Base-by-base conservation (phyloP, 306 rosid genomes). In the Acmispon strigosus region DNA sequence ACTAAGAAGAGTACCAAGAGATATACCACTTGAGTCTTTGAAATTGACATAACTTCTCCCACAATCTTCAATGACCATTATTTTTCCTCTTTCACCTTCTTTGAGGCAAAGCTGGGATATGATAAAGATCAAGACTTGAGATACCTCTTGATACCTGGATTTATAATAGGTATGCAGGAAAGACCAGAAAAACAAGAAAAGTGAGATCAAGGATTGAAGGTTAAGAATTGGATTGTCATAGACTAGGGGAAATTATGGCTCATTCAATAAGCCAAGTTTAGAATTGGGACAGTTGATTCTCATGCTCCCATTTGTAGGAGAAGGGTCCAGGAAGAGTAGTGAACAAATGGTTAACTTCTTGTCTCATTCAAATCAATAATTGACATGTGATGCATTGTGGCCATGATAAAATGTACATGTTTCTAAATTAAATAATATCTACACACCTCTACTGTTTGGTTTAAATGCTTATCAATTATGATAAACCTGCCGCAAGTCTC, bases 21-120 rank as follows among this genome's bases (percentile, higher is more conserved):
- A 11, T 61, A 77, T 66, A 72, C n/a, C 52, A 62, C 49, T 80
- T 85, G 75, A 49, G 39, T 59, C 75, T 79, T 81, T 48, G 91
- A 78, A 66, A 75, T 41, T 62, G 48, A 73, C 89, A 83, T 85
- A 57, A 64, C 70, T 61, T 22, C 64, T 47, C 27, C 76, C 50
- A 22, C 12, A 56, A 18, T 52, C 44, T 72, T 52, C 75, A 68
- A 55, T 16, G 73, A 60, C 43, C 66, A 24, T 16, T 39, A 3
- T 36, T 67, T 44, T 64, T 78, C 72, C 65, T 53, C 43, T 50
- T 60, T 7, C 50, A 42, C 51, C 42, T 68, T 66, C 72, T 67
- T 55, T 37, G 9, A 34, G 58, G 66, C 34, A 67, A 64, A 71
- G 51, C 36, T 56, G 77, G 77, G 37, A 32, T 32, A 65, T 16